Conservation (phyloP, 208 protist species). For the Phytomonas francai region DNA sequence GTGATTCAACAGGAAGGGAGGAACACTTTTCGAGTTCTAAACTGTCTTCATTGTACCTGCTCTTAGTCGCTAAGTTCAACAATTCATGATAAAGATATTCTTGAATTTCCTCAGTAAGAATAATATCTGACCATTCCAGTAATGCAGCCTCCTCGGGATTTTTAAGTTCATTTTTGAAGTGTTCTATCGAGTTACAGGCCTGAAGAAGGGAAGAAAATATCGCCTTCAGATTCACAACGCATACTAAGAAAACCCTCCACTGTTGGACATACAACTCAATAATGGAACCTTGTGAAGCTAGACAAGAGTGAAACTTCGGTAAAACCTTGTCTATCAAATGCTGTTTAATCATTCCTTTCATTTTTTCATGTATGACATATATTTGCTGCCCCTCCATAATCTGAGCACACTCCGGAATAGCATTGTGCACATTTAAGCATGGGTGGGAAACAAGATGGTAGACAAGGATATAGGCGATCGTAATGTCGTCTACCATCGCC, state of each 20-base stretch:
- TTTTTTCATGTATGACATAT: slow-evolving; percentile 21
- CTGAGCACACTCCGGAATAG: slow-evolving; percentile 19
- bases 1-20: neutral
- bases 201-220: neutral
- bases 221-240: neutral
- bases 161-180: neutral
- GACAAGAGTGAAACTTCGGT: neutral
- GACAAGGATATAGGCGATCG: slow-evolving; percentile 27
- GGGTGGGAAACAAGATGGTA: slow-evolving; percentile 44
- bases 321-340: slow-evolving; percentile 22
- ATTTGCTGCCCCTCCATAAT: slow-evolving; percentile 25
- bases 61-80: neutral
- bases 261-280: slow-evolving; percentile 4
- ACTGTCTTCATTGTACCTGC: neutral
- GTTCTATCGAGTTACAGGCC: neutral
- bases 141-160: neutral
- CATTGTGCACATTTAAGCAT: slow-evolving; percentile 22
- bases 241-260: slow-evolving; percentile 1
- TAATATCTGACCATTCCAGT: neutral
- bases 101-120: slow-evolving; percentile 1
- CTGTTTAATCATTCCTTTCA: slow-evolving; percentile 20
- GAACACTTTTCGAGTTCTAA: neutral
- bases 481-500: slow-evolving; percentile 21
- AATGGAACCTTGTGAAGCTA: neutral
- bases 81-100: neutral